Evolutionary conservation across 2,329 filamentous ascomycete genomes (phyloP).

Genomic region (Fusarium camptoceras): DNA sequence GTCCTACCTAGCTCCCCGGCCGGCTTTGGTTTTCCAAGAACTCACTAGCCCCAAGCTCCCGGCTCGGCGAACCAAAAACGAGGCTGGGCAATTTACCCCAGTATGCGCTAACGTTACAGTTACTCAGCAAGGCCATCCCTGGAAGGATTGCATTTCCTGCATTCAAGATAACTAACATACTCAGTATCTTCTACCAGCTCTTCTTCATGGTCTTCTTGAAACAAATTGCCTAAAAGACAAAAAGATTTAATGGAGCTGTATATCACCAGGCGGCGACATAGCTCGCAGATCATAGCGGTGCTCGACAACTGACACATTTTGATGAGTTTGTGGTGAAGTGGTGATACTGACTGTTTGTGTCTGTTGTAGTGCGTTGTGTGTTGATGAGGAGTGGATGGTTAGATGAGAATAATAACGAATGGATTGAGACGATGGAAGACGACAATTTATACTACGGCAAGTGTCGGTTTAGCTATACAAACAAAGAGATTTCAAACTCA

Average conservation of each 20-base stretch:
- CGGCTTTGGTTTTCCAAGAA: not conserved
- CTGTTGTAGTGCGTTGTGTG: not conserved
- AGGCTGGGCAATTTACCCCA: not conserved
- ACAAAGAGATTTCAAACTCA: not conserved
- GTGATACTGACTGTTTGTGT: not conserved
- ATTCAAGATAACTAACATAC: not conserved
- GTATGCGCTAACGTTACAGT: not conserved
- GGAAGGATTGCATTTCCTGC: not conserved
- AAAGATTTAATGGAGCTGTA: conserved; percentile 1
- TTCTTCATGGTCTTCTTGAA: not conserved
- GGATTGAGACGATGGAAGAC: accelerated
- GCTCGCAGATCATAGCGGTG: conserved; percentile 9
- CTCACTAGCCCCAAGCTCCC: not conserved
- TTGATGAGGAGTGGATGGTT: not conserved
- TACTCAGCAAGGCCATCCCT: not conserved
- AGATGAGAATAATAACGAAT: not conserved
- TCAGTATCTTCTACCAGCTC: not conserved
- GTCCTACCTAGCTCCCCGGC: too few relatives aligned
- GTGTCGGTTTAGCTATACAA: not conserved
- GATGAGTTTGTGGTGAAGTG: not conserved
- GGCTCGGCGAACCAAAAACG: not conserved
- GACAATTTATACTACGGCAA: not conserved
- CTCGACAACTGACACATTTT: conserved; percentile 22
- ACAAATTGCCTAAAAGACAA: not conserved
- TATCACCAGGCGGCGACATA: not conserved